Evolutionary conservation across 805 yeast genomes (phyloP).

Genomic region (Saturnispora ahearnii): DNA sequence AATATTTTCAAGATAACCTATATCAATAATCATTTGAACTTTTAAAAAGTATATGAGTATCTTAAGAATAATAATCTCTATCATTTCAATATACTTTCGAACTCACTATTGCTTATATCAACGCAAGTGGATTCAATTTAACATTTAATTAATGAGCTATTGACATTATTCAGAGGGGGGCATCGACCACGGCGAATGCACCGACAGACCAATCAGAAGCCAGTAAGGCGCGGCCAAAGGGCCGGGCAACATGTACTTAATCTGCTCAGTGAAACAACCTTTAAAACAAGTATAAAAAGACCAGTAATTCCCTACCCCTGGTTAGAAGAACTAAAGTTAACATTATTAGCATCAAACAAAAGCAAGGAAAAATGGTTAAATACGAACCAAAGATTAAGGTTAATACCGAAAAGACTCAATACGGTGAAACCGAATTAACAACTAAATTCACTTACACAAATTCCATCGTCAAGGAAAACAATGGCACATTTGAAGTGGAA

Average conservation of each 20-base stretch:
- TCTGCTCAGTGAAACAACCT: background rate
- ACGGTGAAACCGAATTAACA: conserved; percentile 41
- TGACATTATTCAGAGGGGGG: background rate
- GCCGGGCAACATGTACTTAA: conserved; percentile 3
- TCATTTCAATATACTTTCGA: no score
- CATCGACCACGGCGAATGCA: background rate
- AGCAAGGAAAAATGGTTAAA: conserved; percentile 6
- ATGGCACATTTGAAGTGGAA: conserved; percentile 55
- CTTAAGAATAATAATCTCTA: no score
- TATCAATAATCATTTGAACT: background rate
- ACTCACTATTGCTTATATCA: no score
- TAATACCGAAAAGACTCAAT: conserved; percentile 42
- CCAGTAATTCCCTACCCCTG: background rate
- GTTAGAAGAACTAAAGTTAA: background rate
- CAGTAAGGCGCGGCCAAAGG: conserved; percentile 3
- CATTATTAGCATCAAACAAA: background rate
- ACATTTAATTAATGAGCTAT: background rate
- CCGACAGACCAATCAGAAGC: conserved; percentile 6
- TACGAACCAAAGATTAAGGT: conserved; percentile 41
- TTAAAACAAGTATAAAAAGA: background rate
- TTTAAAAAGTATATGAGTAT: background rate
- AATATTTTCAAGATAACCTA: background rate
- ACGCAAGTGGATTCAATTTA: no score
- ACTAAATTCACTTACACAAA: conserved; percentile 67
- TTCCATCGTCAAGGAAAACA: conserved; percentile 54